Conservation (phyloP, 306 rosid genomes). For the Parietaria judaica region DNA sequence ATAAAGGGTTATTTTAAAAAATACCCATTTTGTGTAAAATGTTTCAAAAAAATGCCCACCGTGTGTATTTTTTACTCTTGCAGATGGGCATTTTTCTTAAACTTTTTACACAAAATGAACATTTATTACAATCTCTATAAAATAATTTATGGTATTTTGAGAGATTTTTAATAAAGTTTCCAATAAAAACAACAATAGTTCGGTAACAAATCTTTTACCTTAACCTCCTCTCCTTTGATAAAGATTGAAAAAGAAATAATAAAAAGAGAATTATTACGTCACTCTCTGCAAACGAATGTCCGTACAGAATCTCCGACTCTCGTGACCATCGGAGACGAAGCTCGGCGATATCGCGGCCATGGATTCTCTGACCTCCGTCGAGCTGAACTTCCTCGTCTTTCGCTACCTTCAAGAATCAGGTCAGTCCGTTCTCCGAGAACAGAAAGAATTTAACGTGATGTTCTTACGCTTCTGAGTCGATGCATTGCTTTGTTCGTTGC, state of each 20-base stretch:
- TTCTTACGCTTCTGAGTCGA: constrained; percentile 6
- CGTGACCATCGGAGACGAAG: constrained; percentile 37
- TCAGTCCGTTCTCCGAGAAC: constrained; percentile 4
- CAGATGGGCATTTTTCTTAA: too few relatives aligned
- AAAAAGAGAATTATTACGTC: background rate
- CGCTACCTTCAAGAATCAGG: constrained; percentile 98
- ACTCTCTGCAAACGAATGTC: background rate
- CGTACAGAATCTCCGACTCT: background rate
- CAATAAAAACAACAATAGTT: too few relatives aligned
- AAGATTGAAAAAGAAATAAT: background rate
- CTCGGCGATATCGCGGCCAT: constrained; percentile 32
- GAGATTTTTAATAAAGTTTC: too few relatives aligned
- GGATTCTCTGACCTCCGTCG: constrained; percentile 70
- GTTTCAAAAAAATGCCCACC: too few relatives aligned
- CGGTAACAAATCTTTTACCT: too few relatives aligned
- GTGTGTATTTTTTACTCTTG: too few relatives aligned
- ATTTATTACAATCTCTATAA: too few relatives aligned
- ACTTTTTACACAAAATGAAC: too few relatives aligned
- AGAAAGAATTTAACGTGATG: constrained; percentile 13
- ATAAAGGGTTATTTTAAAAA: too few relatives aligned
- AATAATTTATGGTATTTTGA: too few relatives aligned
- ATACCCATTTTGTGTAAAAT: too few relatives aligned
- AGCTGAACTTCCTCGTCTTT: constrained; percentile 71
- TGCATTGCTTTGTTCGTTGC: constrained; percentile 6
- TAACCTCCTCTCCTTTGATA: background rate